These are phyloP conservation scores for Tilletia indica DNA, from an alignment of 1,284 basidiomycete genomes.

Conservation along the genomic window DNA sequence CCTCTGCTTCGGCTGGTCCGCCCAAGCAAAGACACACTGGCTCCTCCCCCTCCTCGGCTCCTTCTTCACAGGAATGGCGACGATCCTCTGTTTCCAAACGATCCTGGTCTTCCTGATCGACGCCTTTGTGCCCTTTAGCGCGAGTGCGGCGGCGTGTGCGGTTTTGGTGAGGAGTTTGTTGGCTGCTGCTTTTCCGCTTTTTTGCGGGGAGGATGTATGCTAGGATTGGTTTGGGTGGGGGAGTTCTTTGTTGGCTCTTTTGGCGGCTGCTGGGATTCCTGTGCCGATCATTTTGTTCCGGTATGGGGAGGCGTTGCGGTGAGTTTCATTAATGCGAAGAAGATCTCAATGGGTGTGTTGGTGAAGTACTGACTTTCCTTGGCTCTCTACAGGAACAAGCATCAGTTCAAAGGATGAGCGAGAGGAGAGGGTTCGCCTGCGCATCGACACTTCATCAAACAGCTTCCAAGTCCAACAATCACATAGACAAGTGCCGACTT, in stretches of 20 bases:
- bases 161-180: constrained; percentile 54
- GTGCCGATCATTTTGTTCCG: constrained; percentile 58
- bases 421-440: background rate
- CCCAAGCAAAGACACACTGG: constrained; percentile 35
- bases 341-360: too few relatives aligned
- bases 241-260: constrained; percentile 56
- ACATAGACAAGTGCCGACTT: too few relatives aligned
- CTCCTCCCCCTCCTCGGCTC: constrained; percentile 40
- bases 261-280: constrained; percentile 57
- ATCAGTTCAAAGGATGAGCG: constrained; percentile 36
- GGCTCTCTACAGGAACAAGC: constrained; percentile 14
- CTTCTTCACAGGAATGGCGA: constrained; percentile 39
- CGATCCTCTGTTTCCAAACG: constrained; percentile 58
- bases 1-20: constrained; percentile 54
- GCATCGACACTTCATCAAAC: too few relatives aligned
- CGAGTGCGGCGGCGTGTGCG: constrained; percentile 58
- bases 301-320: constrained; percentile 55
- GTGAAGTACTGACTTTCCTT: too few relatives aligned
- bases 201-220: constrained; percentile 57
- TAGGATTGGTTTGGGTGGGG: constrained; percentile 60
- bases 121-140: constrained; percentile 59
- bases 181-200: constrained; percentile 58
- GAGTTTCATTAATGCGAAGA: too few relatives aligned
- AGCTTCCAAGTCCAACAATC: too few relatives aligned
- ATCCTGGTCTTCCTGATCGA: constrained; percentile 59